phyloP scores from a whole-genome alignment of 83 land plant species.

The Larix sibirica region DNA sequence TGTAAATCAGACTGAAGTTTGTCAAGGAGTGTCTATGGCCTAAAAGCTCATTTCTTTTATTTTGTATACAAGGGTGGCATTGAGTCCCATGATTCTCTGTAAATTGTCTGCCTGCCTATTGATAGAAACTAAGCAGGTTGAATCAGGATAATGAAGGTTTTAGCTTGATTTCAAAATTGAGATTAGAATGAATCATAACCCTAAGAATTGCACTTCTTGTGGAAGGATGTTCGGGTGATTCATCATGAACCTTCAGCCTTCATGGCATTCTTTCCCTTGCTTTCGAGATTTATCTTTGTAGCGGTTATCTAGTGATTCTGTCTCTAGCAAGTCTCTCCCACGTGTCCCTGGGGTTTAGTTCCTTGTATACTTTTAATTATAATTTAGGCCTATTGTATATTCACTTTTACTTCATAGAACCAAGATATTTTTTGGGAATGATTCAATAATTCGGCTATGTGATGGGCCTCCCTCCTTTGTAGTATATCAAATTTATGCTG shows the following conservation, averaged over 20 bases:
- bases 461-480: too few relatives aligned
- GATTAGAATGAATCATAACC: neutral
- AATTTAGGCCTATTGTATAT: too few relatives aligned
- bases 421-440: too few relatives aligned
- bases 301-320: too few relatives aligned
- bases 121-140: neutral
- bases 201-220: neutral
- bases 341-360: too few relatives aligned
- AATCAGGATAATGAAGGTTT: slow-evolving; percentile 4
- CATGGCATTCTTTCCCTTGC: neutral
- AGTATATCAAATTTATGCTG: too few relatives aligned
- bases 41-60: neutral
- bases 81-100: neutral
- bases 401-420: too few relatives aligned
- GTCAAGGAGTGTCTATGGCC: neutral
- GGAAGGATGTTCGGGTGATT: neutral
- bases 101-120: slow-evolving; percentile 2
- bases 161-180: neutral
- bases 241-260: neutral
- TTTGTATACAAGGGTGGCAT: neutral
- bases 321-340: too few relatives aligned
- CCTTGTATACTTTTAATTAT: too few relatives aligned
- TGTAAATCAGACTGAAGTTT: neutral
- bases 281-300: neutral
- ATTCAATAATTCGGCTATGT: too few relatives aligned